phyloP scores from a whole-genome alignment of 345 rosid species.

The Populus tremula region DNA sequence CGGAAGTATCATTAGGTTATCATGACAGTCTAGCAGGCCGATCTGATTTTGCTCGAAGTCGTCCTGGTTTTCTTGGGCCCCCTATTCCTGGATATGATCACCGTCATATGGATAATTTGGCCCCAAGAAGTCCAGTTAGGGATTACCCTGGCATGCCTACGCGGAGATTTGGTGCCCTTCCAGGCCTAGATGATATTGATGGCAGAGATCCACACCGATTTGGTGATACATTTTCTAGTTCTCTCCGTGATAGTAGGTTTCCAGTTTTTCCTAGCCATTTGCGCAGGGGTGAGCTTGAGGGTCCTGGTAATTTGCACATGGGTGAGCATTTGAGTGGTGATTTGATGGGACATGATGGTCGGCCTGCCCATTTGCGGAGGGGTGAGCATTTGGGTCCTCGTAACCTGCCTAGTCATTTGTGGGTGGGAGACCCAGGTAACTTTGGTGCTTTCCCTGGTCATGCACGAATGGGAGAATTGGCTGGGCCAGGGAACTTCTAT shows the following conservation, averaged over 20 bases:
- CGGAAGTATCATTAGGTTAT: slow-evolving; percentile 42
- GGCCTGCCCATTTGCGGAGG: slow-evolving; percentile 43
- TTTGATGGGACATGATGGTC: slow-evolving; percentile 36
- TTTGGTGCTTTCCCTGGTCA: slow-evolving; percentile 40
- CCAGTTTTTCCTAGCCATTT: slow-evolving; percentile 39
- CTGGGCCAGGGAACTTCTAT: slow-evolving; percentile 38
- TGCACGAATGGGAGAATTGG: slow-evolving; percentile 41
- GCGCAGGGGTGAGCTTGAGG: slow-evolving; percentile 51
- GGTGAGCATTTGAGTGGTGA: slow-evolving; percentile 38
- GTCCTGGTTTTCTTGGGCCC: slow-evolving; percentile 38
- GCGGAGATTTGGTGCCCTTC: slow-evolving; percentile 38
- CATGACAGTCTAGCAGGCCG: slow-evolving; percentile 37
- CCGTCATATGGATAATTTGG: slow-evolving; percentile 37
- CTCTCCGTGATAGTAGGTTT: slow-evolving; percentile 42
- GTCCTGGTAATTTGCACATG: slow-evolving; percentile 38
- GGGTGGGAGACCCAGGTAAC: slow-evolving; percentile 31
- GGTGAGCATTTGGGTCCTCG: slow-evolving; percentile 52
- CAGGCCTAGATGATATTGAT: slow-evolving; percentile 40
- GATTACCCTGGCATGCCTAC: slow-evolving; percentile 40
- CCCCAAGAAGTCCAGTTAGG: slow-evolving; percentile 55
- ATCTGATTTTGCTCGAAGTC: slow-evolving; percentile 33
- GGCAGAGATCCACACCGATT: slow-evolving; percentile 40
- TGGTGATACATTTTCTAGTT: slow-evolving; percentile 31
- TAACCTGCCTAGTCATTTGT: slow-evolving; percentile 23
- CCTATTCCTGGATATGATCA: slow-evolving; percentile 40